A percentile compares a stretch with the other conserved stretches of the same genome.
These are phyloP conservation scores for Pichia sp. DNA, from an alignment of 1,139 yeast species.

Conservation along the genomic window DNA sequence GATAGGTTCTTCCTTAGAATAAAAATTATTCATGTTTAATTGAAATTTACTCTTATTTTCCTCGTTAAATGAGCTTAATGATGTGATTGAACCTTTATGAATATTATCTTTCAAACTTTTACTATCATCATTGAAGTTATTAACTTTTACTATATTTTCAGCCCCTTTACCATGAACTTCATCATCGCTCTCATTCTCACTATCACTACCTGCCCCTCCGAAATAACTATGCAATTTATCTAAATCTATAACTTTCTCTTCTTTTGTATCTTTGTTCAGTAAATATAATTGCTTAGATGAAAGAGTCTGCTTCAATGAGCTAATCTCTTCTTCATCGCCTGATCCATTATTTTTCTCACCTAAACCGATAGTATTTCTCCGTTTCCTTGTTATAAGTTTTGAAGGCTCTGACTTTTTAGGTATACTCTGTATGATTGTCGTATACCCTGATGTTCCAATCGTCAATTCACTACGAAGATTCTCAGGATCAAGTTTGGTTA, in stretches of 20 bases:
- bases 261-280: constrained; percentile 18
- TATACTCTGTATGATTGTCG: constrained; percentile 19
- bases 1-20: constrained; percentile 11
- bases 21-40: constrained; percentile 15
- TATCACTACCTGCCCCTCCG: constrained; percentile 19
- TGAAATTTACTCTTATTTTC: constrained; percentile 17
- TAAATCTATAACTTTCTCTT: constrained; percentile 23
- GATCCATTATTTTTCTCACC: constrained; percentile 12
- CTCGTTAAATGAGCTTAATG: constrained; percentile 17
- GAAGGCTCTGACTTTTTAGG: constrained; percentile 11
- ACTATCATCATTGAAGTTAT: constrained; percentile 5
- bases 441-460: constrained; percentile 16
- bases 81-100: constrained; percentile 16
- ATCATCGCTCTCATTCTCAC: constrained; percentile 7
- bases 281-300: constrained; percentile 26
- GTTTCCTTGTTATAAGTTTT: constrained; percentile 14
- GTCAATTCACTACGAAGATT: constrained; percentile 21
- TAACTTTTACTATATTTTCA: constrained; percentile 5
- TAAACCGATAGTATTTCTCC: constrained; percentile 26
- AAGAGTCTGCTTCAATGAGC: constrained; percentile 21
- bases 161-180: constrained; percentile 1
- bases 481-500: constrained; percentile 23
- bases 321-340: constrained; percentile 9
- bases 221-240: constrained; percentile 26
- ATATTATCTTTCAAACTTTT: constrained; percentile 7